Evolutionary conservation across 306 rosid species (phyloP).

Genomic region (Dalbergia cultrata): DNA sequence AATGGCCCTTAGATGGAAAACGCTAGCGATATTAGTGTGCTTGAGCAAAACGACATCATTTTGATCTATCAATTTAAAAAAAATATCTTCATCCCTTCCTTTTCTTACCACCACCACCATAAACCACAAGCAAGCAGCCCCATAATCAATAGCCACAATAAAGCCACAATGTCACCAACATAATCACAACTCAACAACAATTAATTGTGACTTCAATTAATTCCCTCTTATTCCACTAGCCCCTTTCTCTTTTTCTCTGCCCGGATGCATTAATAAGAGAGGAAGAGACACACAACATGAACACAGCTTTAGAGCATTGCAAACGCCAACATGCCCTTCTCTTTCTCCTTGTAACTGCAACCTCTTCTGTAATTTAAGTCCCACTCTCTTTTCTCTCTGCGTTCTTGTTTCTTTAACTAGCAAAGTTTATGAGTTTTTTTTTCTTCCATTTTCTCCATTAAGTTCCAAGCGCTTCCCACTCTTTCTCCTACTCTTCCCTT

Average conservation of each 20-base stretch:
- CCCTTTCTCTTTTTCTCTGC: not conserved
- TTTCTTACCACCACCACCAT: no score
- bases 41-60: no score
- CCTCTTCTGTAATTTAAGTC: slow-evolving; percentile 62
- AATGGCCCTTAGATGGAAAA: no score
- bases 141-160: no score
- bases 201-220: slow-evolving; percentile 55
- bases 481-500: slow-evolving; percentile 47
- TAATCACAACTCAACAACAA: not conserved
- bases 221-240: not conserved
- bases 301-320: slow-evolving; percentile 59
- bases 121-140: no score
- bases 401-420: slow-evolving; percentile 37
- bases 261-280: slow-evolving; percentile 52
- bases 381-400: slow-evolving; percentile 25
- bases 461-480: slow-evolving; percentile 50
- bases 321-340: slow-evolving; percentile 89
- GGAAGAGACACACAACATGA: not conserved
- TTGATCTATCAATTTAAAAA: no score
- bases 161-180: no score
- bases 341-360: slow-evolving; percentile 50
- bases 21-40: no score
- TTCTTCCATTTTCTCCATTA: not conserved
- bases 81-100: no score
- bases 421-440: slow-evolving; percentile 43